Conservation (phyloP, 163 green algal genomes). For the Prototheca wickerhamii region DNA sequence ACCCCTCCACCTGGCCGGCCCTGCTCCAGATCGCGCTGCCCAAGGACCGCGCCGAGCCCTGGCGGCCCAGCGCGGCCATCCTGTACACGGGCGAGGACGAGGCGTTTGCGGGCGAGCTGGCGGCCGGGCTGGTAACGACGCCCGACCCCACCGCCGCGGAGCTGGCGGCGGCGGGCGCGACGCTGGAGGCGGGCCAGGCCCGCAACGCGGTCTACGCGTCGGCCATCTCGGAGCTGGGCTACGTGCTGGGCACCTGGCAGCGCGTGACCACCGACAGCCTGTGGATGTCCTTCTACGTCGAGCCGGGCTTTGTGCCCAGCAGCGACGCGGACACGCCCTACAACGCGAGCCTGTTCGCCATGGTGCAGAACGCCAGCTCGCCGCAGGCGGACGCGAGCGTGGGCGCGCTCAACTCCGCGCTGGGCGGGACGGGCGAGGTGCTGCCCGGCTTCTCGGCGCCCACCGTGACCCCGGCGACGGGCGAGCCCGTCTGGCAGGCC, state of each 20-base stretch:
- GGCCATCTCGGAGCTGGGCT: constrained; percentile 28
- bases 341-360: constrained; percentile 25
- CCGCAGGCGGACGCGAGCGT: not conserved
- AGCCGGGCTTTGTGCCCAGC: constrained; percentile 34
- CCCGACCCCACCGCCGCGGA: constrained; percentile 1
- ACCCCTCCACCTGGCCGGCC: constrained; percentile 47
- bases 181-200: not conserved
- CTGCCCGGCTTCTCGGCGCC: constrained; percentile 4
- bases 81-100: constrained; percentile 32
- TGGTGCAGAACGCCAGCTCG: constrained; percentile 13
- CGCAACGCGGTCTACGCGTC: constrained; percentile 6
- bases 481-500: constrained; percentile 5
- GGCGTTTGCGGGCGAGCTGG: not conserved
- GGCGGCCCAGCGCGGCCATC: constrained; percentile 19
- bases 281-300: constrained; percentile 26
- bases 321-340: not conserved
- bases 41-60: constrained; percentile 24
- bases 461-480: constrained; percentile 30
- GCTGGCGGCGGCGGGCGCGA: not conserved
- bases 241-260: constrained; percentile 30
- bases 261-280: constrained; percentile 9
- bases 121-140: not conserved
- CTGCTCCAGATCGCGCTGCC: constrained; percentile 38
- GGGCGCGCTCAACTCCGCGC: not conserved
- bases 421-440: not conserved